Evolutionary conservation across 805 yeast genomes (phyloP).

Genomic region (Candida multigemmis): DNA sequence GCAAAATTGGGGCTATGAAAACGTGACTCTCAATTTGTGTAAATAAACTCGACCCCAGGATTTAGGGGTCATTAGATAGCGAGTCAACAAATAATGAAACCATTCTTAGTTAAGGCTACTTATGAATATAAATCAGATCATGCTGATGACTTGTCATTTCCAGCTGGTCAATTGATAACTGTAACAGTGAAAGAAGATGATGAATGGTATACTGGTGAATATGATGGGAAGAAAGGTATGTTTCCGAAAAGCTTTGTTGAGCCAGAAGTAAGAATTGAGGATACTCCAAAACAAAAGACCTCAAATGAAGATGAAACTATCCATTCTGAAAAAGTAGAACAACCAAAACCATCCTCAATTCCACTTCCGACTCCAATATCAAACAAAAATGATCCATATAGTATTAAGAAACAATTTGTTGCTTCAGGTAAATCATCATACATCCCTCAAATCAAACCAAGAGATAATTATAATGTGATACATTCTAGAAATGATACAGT

Average conservation of each 20-base stretch:
- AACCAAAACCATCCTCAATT: constrained; percentile 6
- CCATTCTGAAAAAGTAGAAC: background rate
- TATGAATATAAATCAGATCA: constrained; percentile 54
- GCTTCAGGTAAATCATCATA: constrained; percentile 55
- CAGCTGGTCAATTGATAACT: constrained; percentile 56
- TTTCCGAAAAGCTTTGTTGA: constrained; percentile 84
- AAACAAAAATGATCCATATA: constrained; percentile 35
- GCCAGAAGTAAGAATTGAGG: constrained; percentile 1
- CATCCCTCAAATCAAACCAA: constrained; percentile 38
- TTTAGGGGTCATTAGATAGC: background rate
- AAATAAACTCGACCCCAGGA: background rate
- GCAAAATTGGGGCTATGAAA: background rate
- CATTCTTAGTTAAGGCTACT: constrained; percentile 62
- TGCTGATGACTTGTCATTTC: constrained; percentile 76
- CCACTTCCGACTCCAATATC: constrained; percentile 16
- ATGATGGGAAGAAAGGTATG: constrained; percentile 61
- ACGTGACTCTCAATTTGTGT: background rate
- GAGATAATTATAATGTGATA: constrained; percentile 26
- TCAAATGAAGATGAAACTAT: background rate
- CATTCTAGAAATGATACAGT: constrained; percentile 18
- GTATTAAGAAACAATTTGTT: constrained; percentile 43
- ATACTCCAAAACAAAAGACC: background rate
- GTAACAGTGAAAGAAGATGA: constrained; percentile 81
- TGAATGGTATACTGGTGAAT: constrained; percentile 82
- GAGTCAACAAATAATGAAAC: too few species aligned